Evolutionary conservation across 371 early-diverging fungal species (phyloP).

Genomic region (Mycotypha africana): DNA sequence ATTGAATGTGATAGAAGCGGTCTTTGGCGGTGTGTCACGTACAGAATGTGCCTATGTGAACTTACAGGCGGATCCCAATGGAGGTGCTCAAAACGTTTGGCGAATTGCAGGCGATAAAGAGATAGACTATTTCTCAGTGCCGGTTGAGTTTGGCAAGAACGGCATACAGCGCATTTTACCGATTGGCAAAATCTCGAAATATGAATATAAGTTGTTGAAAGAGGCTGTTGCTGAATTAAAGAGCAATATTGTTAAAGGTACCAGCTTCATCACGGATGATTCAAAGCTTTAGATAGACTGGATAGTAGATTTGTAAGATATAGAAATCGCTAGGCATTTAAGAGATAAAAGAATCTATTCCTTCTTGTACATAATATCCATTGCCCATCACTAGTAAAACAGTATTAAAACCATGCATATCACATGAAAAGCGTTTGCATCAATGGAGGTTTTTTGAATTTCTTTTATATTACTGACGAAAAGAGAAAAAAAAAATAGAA

Average conservation of each 20-base stretch:
- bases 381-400: no score
- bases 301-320: no score
- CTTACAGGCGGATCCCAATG: conserved; percentile 62
- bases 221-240: conserved; percentile 75
- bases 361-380: no score
- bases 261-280: conserved; percentile 46
- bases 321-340: no score
- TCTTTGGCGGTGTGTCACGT: conserved; percentile 51
- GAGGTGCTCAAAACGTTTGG: conserved; percentile 47
- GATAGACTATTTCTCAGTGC: conserved; percentile 77
- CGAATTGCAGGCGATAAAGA: conserved; percentile 35
- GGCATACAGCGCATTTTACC: conserved; percentile 74
- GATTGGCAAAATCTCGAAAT: conserved; percentile 56
- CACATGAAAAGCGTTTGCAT: no score
- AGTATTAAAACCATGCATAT: neutral
- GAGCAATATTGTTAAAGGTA: conserved; percentile 71
- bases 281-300: conserved; percentile 30
- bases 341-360: no score
- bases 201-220: conserved; percentile 67
- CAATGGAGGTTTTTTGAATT: no score
- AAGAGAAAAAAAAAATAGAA: no score
- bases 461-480: no score
- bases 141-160: conserved; percentile 76
- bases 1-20: conserved; percentile 65
- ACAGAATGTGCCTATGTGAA: conserved; percentile 81